These are phyloP conservation scores for Russula emetica DNA, from an alignment of 768 basidiomycete genomes.

Conservation along the genomic window DNA sequence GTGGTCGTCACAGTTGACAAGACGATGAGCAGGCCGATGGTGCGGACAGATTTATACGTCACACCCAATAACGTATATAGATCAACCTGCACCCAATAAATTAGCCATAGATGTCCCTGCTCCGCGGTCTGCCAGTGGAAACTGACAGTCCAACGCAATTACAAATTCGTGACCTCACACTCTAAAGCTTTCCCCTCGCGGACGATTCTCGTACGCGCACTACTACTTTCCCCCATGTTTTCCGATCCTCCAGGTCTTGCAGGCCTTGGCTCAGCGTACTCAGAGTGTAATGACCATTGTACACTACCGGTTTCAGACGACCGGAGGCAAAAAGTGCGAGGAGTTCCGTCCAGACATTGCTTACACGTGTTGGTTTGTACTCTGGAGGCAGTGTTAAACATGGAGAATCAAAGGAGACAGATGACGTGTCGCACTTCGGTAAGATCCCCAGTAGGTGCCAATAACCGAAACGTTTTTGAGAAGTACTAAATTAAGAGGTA, in stretches of 20 bases:
- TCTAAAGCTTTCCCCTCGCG: conserved; percentile 44
- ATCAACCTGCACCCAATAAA: not conserved
- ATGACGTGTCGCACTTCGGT: not conserved
- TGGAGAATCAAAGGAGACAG: not conserved
- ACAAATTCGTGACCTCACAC: not conserved
- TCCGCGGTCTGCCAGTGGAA: not conserved
- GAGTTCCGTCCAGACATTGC: conserved; percentile 67
- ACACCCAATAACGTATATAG: not conserved
- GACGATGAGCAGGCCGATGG: not conserved
- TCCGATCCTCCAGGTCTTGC: conserved; percentile 67
- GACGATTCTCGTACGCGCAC: conserved; percentile 57
- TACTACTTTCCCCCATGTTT: conserved; percentile 91
- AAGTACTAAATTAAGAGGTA: conserved; percentile 60
- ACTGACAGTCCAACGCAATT: not conserved
- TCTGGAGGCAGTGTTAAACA: conserved; percentile 36
- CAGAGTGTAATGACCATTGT: conserved; percentile 63
- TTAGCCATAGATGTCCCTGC: not conserved
- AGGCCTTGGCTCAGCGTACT: conserved; percentile 66
- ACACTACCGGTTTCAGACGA: conserved; percentile 64
- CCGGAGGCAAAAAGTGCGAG: conserved; percentile 67
- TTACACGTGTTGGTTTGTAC: conserved; percentile 61
- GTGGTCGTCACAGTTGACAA: not conserved
- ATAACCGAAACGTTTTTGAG: conserved; percentile 32
- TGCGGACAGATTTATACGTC: not conserved
- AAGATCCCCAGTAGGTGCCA: conserved; percentile 11